A percentile compares a stretch with the other conserved stretches of the same genome.
Evolutionary conservation across 2,329 filamentous ascomycete genomes (phyloP).

Genomic region (Neobulgaria alba): DNA sequence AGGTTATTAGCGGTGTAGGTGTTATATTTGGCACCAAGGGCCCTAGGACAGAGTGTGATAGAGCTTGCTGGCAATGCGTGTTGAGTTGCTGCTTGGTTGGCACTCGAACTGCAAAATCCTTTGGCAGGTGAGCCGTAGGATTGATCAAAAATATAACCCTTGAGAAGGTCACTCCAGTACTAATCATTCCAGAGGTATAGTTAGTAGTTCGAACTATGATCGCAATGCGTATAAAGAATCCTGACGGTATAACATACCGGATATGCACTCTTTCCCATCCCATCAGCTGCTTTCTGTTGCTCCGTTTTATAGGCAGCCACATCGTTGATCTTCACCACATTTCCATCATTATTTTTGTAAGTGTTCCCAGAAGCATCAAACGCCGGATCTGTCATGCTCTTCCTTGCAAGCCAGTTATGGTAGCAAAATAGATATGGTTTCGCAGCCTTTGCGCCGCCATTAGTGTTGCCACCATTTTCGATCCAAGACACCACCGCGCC

Average conservation of each 20-base stretch:
- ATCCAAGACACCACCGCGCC: background rate
- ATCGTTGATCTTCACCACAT: background rate
- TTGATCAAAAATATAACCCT: too few relatives aligned
- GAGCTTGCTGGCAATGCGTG: too few relatives aligned
- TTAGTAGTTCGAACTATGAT: background rate
- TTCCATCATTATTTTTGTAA: background rate
- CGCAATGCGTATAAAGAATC: too few relatives aligned
- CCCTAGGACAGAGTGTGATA: too few relatives aligned
- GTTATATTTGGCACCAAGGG: too few relatives aligned
- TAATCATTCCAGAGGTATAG: background rate
- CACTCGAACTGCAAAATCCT: too few relatives aligned
- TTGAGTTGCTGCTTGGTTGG: too few relatives aligned
- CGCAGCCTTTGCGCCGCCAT: background rate
- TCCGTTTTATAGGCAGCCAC: background rate
- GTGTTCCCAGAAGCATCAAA: background rate
- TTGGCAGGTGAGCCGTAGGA: too few relatives aligned
- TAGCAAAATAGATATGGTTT: constrained; percentile 1
- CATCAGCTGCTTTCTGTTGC: background rate
- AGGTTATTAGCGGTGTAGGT: too few relatives aligned
- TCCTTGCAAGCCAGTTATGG: background rate
- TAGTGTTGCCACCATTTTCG: background rate
- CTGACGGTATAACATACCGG: too few relatives aligned
- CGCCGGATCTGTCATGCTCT: background rate
- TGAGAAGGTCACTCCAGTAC: too few relatives aligned
- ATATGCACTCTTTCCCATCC: too few relatives aligned